phyloP scores from a whole-genome alignment of 192 early-diverging fungal species.

The Backusella psychrophila region DNA sequence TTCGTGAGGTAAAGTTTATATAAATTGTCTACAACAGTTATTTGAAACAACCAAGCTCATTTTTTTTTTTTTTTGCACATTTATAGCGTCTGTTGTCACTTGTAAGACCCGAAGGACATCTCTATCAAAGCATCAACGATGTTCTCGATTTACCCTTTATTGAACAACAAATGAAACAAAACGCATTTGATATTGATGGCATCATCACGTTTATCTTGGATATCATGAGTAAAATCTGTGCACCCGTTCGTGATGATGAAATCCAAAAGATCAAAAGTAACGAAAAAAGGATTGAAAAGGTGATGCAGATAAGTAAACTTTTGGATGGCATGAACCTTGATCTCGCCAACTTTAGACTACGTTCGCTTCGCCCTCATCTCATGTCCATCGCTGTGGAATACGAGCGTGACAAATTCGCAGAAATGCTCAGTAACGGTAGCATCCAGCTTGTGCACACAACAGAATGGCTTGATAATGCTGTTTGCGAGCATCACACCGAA shows the following conservation, averaged over 20 bases:
- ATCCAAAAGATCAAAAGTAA: slow-evolving; percentile 34
- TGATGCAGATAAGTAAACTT: slow-evolving; percentile 50
- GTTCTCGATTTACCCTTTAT: slow-evolving; percentile 67
- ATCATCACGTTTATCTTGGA: slow-evolving; percentile 46
- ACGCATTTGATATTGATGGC: slow-evolving; percentile 52
- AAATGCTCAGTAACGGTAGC: slow-evolving; percentile 43
- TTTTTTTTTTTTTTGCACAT: background rate
- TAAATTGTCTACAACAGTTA: no score
- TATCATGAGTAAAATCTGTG: slow-evolving; percentile 71
- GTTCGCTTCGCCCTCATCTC: slow-evolving; percentile 63
- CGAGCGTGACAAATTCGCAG: slow-evolving; percentile 66
- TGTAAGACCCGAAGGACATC: slow-evolving; percentile 50
- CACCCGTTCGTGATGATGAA: slow-evolving; percentile 69
- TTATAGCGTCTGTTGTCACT: slow-evolving; percentile 62
- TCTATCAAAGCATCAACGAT: slow-evolving; percentile 60
- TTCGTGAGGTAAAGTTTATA: slow-evolving; percentile 48
- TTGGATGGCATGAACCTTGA: slow-evolving; percentile 82
- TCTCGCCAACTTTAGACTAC: slow-evolving; percentile 74
- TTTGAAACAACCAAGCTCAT: background rate
- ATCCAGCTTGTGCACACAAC: slow-evolving; percentile 51
- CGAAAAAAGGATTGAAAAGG: slow-evolving; percentile 44
- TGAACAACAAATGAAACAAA: slow-evolving; percentile 58
- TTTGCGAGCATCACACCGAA: background rate
- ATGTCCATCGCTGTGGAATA: slow-evolving; percentile 71
- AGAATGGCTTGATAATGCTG: slow-evolving; percentile 59